Conservation (phyloP, 129 eudicot genomes). For the Helianthus tuberosus region DNA sequence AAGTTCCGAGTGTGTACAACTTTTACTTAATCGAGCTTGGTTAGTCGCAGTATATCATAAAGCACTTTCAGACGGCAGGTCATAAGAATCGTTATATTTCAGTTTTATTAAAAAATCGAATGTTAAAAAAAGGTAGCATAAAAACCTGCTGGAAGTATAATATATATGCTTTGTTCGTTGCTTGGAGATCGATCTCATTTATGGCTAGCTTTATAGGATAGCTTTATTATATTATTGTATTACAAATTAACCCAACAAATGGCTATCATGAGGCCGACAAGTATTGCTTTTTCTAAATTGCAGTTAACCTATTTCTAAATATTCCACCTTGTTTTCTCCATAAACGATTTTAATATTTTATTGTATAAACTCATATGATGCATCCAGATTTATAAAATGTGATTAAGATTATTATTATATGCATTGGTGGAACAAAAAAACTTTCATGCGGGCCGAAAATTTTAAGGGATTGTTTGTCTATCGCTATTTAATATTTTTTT, state of each 20-base stretch:
- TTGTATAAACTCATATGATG: neutral
- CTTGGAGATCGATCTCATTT: neutral
- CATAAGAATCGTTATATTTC: neutral
- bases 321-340: constrained; percentile 11
- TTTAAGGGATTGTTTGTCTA: too few relatives aligned
- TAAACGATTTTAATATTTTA: neutral
- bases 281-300: constrained; percentile 19
- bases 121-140: neutral
- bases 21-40: too few relatives aligned
- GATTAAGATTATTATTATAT: neutral
- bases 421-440: too few relatives aligned
- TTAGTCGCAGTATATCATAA: too few relatives aligned
- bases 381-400: neutral
- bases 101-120: neutral
- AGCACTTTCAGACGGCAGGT: too few relatives aligned
- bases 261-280: constrained; percentile 37
- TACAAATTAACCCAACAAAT: neutral
- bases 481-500: too few relatives aligned
- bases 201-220: constrained; percentile 8
- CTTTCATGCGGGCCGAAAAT: too few relatives aligned
- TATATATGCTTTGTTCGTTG: constrained; percentile 13
- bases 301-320: constrained; percentile 20
- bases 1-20: too few relatives aligned
- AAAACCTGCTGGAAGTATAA: neutral
- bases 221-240: neutral